Evolutionary conservation across 345 rosid genomes (phyloP).

Genomic region (Cardamine resedifolia): DNA sequence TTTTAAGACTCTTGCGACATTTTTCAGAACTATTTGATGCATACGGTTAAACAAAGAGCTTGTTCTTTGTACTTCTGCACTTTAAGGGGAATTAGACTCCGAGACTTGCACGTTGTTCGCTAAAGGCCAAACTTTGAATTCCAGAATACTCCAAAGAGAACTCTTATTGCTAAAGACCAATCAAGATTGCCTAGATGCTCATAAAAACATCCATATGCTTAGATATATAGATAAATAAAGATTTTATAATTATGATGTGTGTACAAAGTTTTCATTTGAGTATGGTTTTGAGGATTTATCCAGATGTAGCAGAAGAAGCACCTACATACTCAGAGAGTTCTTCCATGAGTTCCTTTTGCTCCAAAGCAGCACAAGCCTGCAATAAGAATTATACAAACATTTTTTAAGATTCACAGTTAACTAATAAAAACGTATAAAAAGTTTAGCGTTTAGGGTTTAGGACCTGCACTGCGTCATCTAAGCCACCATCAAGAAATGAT

Average conservation of each 20-base stretch:
- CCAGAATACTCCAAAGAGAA: background rate
- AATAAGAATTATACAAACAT: conserved; percentile 7
- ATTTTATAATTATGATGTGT: background rate
- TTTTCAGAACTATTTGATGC: background rate
- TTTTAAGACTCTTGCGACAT: background rate
- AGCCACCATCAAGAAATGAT: conserved; percentile 76
- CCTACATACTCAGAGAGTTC: conserved; percentile 77
- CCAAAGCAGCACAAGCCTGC: conserved; percentile 79
- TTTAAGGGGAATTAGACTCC: background rate
- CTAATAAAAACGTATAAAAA: background rate
- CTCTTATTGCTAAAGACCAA: background rate
- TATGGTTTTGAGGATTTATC: conserved; percentile 32
- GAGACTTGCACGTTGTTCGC: background rate
- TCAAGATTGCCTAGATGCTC: background rate
- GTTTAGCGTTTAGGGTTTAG: background rate
- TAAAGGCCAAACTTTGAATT: background rate
- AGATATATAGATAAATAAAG: background rate
- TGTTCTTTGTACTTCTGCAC: background rate
- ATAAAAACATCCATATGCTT: background rate
- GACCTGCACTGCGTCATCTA: conserved; percentile 87
- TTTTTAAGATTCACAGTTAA: background rate
- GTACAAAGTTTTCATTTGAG: conserved; percentile 14
- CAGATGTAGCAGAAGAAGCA: conserved; percentile 29
- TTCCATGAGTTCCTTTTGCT: conserved; percentile 86
- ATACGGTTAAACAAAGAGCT: background rate